phyloP scores from a whole-genome alignment of 305 asterid genomes.

The Fraxinus nigra region DNA sequence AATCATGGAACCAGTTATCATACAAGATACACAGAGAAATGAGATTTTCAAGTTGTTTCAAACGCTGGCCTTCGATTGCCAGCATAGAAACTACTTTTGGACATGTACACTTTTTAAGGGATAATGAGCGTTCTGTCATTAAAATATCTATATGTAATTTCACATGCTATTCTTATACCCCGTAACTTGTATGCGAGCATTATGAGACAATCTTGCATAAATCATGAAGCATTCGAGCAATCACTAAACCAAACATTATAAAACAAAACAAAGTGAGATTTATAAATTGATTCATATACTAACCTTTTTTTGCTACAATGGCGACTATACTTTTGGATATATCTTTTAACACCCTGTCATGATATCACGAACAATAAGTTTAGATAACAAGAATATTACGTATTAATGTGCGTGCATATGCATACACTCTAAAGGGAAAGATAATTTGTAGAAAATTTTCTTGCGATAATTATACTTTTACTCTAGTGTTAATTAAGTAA shows the following conservation, averaged over 20 bases:
- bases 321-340: conserved; percentile 66
- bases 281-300: background rate
- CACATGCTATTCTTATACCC: background rate
- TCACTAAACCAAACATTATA: background rate
- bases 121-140: background rate
- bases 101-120: background rate
- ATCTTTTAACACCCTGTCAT: conserved; percentile 63
- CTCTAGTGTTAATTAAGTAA: background rate
- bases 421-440: background rate
- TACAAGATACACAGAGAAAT: too few species aligned
- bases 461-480: too few species aligned
- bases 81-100: too few species aligned
- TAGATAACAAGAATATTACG: background rate
- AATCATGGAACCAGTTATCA: too few species aligned
- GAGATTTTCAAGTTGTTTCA: too few species aligned
- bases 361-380: background rate
- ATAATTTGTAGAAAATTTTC: background rate
- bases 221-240: background rate
- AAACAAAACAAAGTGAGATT: background rate
- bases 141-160: background rate
- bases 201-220: background rate
- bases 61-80: too few species aligned
- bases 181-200: background rate
- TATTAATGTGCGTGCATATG: background rate
- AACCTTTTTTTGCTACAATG: conserved; percentile 71